Evolutionary conservation across 768 basidiomycete genomes (phyloP), one percentile per base, ranked within the genome.

Genomic region (Infundibulicybe gibba): DNA sequence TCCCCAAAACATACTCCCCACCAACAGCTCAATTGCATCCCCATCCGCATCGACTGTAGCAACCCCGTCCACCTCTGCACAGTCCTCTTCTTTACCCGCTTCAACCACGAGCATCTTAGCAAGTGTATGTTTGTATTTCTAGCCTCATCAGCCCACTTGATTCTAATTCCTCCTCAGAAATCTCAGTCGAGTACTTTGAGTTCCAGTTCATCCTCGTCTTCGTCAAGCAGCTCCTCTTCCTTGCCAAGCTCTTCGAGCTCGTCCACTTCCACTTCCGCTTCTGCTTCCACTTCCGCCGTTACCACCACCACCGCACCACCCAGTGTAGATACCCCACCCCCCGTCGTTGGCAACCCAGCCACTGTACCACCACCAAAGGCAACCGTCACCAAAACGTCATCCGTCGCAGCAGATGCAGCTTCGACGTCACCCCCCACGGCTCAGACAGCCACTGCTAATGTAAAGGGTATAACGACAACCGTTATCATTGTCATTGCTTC

Each of bases 401-500:
- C 66, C 3, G 61, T 68, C 5, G 52, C 55, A 16, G 52, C 63
- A 38, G 52, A 63, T 32, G 50, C 65, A 30, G 56, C 68, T 8
- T 57, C 65, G 17, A 60, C 61, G 9, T 45, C 58, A 16, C 37
- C 67, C 11, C 48, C 71, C 20, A 47, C 65, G 5, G 35, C 59
- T 21, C 58, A 61, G 33, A 63, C 57, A 35, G 57, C 59, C 14
- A 51, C 58, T 3, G 48, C 61, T 19, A 51, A 65, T 32, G 58
- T 59, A 11, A 70, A 70, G 50, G 68, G 63, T 49, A 72, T 64
- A 31, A 69, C 78, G 4, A 65, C 79, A 45, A 89, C 83, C 14
- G 73, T 81, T 37, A 68, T 94, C 55, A 85, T 90, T 56, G 77
- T 79, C 43, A 71, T 89, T 43, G 91, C 79, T 3, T 74, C 84